Evolutionary conservation across 306 rosid species (phyloP).

Genomic region (Dicorynia guianensis): DNA sequence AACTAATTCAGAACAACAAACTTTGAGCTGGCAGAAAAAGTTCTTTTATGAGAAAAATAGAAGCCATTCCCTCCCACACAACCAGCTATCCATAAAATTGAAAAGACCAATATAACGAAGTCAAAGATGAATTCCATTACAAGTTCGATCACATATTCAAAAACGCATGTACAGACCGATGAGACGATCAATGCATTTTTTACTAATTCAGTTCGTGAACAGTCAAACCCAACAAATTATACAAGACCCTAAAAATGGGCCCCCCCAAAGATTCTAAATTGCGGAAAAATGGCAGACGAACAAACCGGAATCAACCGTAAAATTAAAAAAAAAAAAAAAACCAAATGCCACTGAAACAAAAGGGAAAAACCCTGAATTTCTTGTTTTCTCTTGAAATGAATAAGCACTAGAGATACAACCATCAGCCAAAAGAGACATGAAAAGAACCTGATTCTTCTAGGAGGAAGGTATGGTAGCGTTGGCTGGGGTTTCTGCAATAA

Average conservation of each 20-base stretch:
- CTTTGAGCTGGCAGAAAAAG: slow-evolving; percentile 7
- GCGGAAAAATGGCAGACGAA: slow-evolving; percentile 26
- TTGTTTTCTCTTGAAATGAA: background rate
- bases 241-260: slow-evolving; percentile 33
- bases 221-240: background rate
- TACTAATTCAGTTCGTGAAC: slow-evolving; percentile 17
- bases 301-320: slow-evolving; percentile 9
- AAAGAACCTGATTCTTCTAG: slow-evolving; percentile 74
- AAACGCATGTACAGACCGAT: background rate
- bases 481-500: slow-evolving; percentile 56
- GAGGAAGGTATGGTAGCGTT: slow-evolving; percentile 54
- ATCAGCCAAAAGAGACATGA: no score
- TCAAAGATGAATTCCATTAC: background rate
- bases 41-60: no score
- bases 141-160: background rate
- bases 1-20: no score
- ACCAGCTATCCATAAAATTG: slow-evolving; percentile 10
- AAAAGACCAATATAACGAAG: background rate
- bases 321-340: background rate
- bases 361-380: background rate
- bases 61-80: background rate
- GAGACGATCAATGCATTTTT: slow-evolving; percentile 18
- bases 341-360: slow-evolving; percentile 8
- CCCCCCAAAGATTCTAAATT: slow-evolving; percentile 9
- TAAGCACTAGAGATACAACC: background rate